These are phyloP conservation scores for Xylaria sp. DNA, from an alignment of 2,329 filamentous ascomycete genomes.

Conservation along the genomic window DNA sequence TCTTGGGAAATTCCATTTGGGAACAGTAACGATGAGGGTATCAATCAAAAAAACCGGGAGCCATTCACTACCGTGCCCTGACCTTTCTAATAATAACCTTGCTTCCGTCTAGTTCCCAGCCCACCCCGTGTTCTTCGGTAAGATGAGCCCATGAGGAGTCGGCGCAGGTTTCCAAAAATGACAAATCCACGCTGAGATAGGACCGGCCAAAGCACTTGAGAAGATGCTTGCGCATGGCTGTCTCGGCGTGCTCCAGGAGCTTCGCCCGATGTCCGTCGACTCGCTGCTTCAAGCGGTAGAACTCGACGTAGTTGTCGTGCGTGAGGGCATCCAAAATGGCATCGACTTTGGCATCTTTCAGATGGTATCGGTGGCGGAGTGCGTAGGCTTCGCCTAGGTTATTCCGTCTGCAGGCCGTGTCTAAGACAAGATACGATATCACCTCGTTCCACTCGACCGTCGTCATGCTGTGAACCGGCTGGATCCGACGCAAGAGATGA, in stretches of 20 bases:
- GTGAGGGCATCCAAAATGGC: slow-evolving; percentile 63
- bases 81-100: slow-evolving; percentile 69
- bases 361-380: slow-evolving; percentile 54
- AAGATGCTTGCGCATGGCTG: slow-evolving; percentile 66
- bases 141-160: slow-evolving; percentile 69
- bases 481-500: slow-evolving; percentile 68
- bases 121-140: slow-evolving; percentile 63
- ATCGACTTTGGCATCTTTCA: slow-evolving; percentile 65
- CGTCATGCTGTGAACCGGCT: slow-evolving; percentile 62
- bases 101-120: slow-evolving; percentile 73
- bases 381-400: slow-evolving; percentile 69
- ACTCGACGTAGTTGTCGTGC: slow-evolving; percentile 76
- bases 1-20: slow-evolving; percentile 2
- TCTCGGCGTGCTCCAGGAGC: slow-evolving; percentile 76
- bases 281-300: slow-evolving; percentile 62
- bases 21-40: slow-evolving; percentile 18
- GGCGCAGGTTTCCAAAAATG: slow-evolving; percentile 64
- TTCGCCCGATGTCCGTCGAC: slow-evolving; percentile 77
- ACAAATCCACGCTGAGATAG: slow-evolving; percentile 68
- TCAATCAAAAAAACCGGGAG: slow-evolving; percentile 20
- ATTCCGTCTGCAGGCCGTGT: slow-evolving; percentile 77
- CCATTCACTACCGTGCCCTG: slow-evolving; percentile 34
- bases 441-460: slow-evolving; percentile 72
- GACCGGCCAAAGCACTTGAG: slow-evolving; percentile 81
- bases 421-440: slow-evolving; percentile 73